These are phyloP conservation scores for Phytophthora citricola DNA, from an alignment of 352 stramenopile species.

Conservation along the genomic window DNA sequence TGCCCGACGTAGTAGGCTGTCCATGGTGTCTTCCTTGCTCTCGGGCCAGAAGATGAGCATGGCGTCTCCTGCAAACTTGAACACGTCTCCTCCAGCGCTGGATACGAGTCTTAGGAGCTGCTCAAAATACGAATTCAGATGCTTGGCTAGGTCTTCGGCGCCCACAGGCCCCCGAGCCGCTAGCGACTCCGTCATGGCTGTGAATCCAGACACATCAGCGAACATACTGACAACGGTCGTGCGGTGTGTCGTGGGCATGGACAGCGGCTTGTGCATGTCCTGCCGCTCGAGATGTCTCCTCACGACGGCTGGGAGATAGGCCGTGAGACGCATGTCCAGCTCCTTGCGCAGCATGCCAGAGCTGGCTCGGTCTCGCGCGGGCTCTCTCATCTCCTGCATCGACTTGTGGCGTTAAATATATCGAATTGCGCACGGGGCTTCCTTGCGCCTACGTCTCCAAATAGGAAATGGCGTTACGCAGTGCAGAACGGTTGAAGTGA, in stretches of 20 bases:
- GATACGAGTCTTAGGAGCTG: constrained; percentile 85
- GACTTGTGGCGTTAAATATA: constrained; percentile 23
- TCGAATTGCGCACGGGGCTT: neutral
- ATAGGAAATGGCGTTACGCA: constrained; percentile 48
- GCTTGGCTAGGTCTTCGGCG: constrained; percentile 89
- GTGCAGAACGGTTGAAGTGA: constrained; percentile 35
- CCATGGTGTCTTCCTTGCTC: constrained; percentile 90
- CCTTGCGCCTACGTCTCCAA: constrained; percentile 13
- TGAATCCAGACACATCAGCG: constrained; percentile 95
- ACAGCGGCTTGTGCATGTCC: constrained; percentile 40
- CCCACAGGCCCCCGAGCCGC: constrained; percentile 83
- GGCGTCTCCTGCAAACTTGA: constrained; percentile 97
- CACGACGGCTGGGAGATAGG: constrained; percentile 84
- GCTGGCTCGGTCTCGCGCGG: constrained; percentile 36
- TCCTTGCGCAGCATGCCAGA: constrained; percentile 69
- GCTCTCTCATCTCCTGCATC: constrained; percentile 13
- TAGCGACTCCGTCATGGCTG: constrained; percentile 92
- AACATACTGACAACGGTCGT: constrained; percentile 92
- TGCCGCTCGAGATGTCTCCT: constrained; percentile 77
- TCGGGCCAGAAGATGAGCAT: constrained; percentile 95
- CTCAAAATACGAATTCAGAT: constrained; percentile 96
- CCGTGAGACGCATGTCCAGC: constrained; percentile 83
- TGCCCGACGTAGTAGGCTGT: constrained; percentile 78
- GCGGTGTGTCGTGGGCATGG: constrained; percentile 76
- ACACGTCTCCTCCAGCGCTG: constrained; percentile 86